phyloP scores from a whole-genome alignment of 139 green algal genomes.

The Micractinium sp. region DNA sequence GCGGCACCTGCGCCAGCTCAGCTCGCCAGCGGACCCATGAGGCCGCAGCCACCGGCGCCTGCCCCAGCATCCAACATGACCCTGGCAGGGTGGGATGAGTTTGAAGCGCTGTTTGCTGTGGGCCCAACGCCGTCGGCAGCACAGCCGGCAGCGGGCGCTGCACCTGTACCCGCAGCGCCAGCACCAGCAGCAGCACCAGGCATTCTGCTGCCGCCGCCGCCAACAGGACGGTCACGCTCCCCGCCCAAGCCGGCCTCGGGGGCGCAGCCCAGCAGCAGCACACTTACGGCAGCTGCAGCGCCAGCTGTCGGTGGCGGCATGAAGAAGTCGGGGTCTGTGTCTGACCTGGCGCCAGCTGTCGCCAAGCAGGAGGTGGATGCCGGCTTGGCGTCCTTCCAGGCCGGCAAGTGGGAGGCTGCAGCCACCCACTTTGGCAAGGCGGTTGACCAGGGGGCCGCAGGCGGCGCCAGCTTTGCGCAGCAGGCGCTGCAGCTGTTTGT shows the following conservation, averaged over 20 bases:
- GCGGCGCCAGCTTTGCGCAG: not conserved
- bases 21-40: conserved; percentile 30
- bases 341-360: not conserved
- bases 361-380: not conserved
- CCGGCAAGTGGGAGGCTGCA: conserved; percentile 16
- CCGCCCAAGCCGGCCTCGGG: not conserved
- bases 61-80: conserved; percentile 23
- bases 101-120: conserved; percentile 46
- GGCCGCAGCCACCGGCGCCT: not conserved
- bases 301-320: not conserved
- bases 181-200: not conserved
- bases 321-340: conserved; percentile 4
- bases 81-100: conserved; percentile 48
- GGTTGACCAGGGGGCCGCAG: not conserved
- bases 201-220: not conserved
- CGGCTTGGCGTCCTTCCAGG: not conserved
- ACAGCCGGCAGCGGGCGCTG: not conserved
- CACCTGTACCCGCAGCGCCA: not conserved
- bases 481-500: conserved; percentile 33
- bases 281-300: not conserved
- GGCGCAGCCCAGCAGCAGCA: not conserved
- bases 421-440: not conserved
- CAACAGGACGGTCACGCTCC: not conserved
- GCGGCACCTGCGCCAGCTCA: not conserved
- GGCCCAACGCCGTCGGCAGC: not conserved